Percentiles rank a stretch among this genome's conserved stretches.
phyloP scores from a whole-genome alignment of 169 alveolate genomes.

The Plasmodium sp. region DNA sequence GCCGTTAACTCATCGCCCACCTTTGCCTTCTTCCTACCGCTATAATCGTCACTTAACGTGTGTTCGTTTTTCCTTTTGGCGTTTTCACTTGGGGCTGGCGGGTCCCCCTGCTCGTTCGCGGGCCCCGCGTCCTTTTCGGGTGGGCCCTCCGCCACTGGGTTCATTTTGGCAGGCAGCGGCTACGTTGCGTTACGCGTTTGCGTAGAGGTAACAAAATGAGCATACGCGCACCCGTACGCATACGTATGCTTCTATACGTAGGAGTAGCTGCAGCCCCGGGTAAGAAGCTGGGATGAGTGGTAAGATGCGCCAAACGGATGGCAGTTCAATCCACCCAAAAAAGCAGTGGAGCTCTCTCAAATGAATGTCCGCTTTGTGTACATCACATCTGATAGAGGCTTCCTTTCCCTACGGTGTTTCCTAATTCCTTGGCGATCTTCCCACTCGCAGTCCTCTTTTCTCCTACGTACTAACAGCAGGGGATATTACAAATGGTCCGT shows the following conservation, averaged over 20 bases:
- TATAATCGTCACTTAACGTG: constrained; percentile 8
- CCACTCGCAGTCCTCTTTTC: background rate
- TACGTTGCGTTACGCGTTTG: background rate
- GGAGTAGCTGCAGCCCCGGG: background rate
- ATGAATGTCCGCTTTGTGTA: background rate
- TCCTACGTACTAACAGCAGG: background rate
- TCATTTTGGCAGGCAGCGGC: background rate
- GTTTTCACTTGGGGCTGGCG: background rate
- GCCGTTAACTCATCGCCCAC: background rate
- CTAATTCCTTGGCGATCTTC: background rate
- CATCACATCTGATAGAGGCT: background rate
- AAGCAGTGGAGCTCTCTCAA: background rate
- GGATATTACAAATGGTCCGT: background rate
- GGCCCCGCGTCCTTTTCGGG: background rate
- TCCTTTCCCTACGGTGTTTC: background rate
- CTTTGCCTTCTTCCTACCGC: constrained; percentile 16
- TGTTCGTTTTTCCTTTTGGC: constrained; percentile 9
- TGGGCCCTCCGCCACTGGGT: background rate
- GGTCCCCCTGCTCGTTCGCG: background rate
- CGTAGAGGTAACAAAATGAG: background rate
- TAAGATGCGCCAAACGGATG: background rate
- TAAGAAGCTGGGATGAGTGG: background rate
- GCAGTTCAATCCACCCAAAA: background rate
- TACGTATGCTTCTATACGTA: background rate
- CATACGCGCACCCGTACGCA: background rate